phyloP scores from a whole-genome alignment of 2,329 filamentous ascomycete species.

The Xylariaceae sp. region DNA sequence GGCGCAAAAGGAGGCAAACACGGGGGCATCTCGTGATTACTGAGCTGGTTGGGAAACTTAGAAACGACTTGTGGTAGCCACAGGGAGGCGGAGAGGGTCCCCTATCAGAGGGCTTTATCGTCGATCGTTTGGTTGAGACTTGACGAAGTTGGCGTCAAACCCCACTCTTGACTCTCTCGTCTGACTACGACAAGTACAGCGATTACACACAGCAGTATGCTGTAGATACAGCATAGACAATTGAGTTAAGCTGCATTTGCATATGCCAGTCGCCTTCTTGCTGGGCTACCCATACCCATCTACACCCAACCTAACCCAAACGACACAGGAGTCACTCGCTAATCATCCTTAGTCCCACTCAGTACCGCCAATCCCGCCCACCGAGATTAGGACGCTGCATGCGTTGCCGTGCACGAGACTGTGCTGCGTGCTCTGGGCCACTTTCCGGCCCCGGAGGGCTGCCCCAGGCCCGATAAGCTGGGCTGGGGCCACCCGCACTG shows the following conservation, averaged over 20 bases:
- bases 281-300: constrained; percentile 9
- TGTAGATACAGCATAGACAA: too few relatives aligned
- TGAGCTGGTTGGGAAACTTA: too few relatives aligned
- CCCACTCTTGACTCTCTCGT: background rate
- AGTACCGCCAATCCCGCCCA: constrained; percentile 10
- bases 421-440: constrained; percentile 15
- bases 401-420: constrained; percentile 22
- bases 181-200: background rate
- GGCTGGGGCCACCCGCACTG: constrained; percentile 29
- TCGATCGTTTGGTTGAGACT: background rate
- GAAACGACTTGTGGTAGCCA: background rate
- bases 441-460: constrained; percentile 12
- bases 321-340: constrained; percentile 4
- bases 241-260: constrained; percentile 11
- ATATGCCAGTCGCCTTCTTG: constrained; percentile 15
- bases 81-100: background rate
- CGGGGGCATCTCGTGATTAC: too few relatives aligned
- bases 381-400: constrained; percentile 10
- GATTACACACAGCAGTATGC: too few relatives aligned
- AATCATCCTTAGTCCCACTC: background rate
- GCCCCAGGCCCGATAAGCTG: constrained; percentile 22
- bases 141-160: background rate
- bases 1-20: too few relatives aligned
- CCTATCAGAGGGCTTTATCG: background rate
- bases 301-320: constrained; percentile 5